phyloP scores from a whole-genome alignment of 1,139 yeast genomes.

The Yamadazyma dendronema region DNA sequence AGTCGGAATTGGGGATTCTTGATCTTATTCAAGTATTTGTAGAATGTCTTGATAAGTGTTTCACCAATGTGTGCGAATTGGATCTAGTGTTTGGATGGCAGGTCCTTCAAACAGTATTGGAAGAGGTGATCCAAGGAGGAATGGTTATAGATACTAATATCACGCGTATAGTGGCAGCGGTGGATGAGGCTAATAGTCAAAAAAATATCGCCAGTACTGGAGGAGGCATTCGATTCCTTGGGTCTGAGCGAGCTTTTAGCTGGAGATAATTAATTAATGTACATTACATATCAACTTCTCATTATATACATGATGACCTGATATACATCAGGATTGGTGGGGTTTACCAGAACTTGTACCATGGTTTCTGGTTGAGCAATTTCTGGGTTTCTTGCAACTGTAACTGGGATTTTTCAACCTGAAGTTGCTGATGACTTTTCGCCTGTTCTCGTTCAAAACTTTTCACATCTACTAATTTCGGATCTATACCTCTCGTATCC shows the following conservation, averaged over 20 bases:
- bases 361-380: constrained; percentile 32
- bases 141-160: constrained; percentile 97
- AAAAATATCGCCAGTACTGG: constrained; percentile 18
- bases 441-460: constrained; percentile 46
- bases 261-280: no score
- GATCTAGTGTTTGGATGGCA: constrained; percentile 98
- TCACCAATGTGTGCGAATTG: constrained; percentile 90
- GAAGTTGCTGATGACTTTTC: constrained; percentile 39
- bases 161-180: constrained; percentile 76
- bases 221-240: constrained; percentile 11
- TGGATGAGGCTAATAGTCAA: constrained; percentile 59
- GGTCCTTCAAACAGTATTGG: constrained; percentile 85
- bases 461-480: constrained; percentile 44
- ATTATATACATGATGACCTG: constrained; percentile 6
- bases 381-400: constrained; percentile 32
- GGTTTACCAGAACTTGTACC: constrained; percentile 24
- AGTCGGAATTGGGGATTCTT: constrained; percentile 87
- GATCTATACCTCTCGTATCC: constrained; percentile 30
- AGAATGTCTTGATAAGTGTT: constrained; percentile 89
- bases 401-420: constrained; percentile 35
- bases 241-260: constrained; percentile 36
- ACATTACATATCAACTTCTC: not conserved
- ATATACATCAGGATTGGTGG: constrained; percentile 2
- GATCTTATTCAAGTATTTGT: constrained; percentile 97
- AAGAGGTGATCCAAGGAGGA: constrained; percentile 95